Base-by-base conservation (phyloP, 306 rosid genomes). In the Abrus precatorius region DNA sequence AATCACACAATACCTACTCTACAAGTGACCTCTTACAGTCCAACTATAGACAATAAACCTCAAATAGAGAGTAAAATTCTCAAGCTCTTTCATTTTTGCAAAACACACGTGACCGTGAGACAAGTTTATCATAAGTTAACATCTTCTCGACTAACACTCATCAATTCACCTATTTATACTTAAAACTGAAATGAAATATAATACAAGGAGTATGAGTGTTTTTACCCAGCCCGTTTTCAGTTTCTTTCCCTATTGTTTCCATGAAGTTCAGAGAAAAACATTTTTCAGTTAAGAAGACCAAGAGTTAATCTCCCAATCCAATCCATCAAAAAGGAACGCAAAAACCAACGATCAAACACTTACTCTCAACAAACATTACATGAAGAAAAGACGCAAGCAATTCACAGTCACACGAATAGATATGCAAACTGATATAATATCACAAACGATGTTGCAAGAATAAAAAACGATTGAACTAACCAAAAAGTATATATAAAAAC, bases 381-480 rank as follows among this genome's bases (percentile, higher is more conserved):
- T 9, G 33, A 28, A 63, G 1, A 67, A 45, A 48, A 40, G 45
- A 62, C 27, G 38, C 76, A 76, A 72, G 55, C 33, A 63, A 69
- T 64, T 36, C 41, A 71, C n/a, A 68, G 52, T 63, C 67, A 38
- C 56, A 20, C 12, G 29, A 38, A 48, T 1, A 61, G 36, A 54
- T 82, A 76, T 57, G 69, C 76, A 74, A 67, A 41, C 48, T 52
- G 77, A 72, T 30, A 70, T 5, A 75, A 45, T 7, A 9, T 7
- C 52, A 60, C 77, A 72, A 54, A 79, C 28, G 11, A 40, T 36
- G 40, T 36, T 4, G 40, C 40, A 36, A 32, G 29, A 76, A 61
- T 55, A 5, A 55, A 54, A 56, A 74, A 8, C 10, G 36, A 63
- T 34, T 45, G 47, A 60, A 20, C 6, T 5, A 69, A 54, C 49